Evolutionary conservation across 768 basidiomycete species (phyloP).

Genomic region (Candolleomyces efflorescens): DNA sequence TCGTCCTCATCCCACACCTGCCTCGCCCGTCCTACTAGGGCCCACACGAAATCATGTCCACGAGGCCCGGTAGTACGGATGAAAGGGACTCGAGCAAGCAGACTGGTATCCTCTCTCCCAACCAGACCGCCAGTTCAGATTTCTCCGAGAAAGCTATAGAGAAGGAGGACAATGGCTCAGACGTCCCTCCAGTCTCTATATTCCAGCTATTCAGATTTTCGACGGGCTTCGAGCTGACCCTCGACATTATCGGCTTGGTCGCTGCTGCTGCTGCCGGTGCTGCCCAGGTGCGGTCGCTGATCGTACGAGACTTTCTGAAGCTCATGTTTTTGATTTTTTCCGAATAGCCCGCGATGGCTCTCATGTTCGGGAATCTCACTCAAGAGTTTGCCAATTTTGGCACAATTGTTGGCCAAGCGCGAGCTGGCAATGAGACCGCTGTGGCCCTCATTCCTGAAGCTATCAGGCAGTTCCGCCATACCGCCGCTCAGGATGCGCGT

Average conservation of each 20-base stretch:
- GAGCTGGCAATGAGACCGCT: conserved; percentile 20
- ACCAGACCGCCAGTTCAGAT: no score
- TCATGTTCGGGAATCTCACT: conserved; percentile 73
- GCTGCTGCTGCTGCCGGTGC: conserved; percentile 65
- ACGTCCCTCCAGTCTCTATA: conserved; percentile 4
- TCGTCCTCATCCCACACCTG: no score
- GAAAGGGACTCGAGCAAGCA: no score
- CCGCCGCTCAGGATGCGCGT: conserved; percentile 46
- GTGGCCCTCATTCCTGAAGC: conserved; percentile 18
- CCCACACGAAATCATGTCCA: no score
- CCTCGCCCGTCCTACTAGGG: no score
- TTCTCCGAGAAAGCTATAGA: no score
- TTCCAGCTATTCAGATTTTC: conserved; percentile 46
- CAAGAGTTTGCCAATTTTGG: conserved; percentile 57
- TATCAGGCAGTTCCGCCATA: conserved; percentile 38
- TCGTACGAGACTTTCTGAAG: background rate
- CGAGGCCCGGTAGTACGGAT: no score
- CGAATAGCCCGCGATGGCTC: conserved; percentile 56
- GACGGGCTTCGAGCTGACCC: conserved; percentile 52
- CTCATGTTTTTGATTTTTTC: background rate
- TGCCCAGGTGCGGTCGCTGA: conserved; percentile 47
- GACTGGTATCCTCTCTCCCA: no score
- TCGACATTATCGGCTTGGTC: conserved; percentile 62
- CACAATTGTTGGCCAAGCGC: conserved; percentile 12
- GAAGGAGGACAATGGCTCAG: background rate